Evolutionary conservation across 768 basidiomycete species (phyloP).

Genomic region (Leccinum subgranulosum): DNA sequence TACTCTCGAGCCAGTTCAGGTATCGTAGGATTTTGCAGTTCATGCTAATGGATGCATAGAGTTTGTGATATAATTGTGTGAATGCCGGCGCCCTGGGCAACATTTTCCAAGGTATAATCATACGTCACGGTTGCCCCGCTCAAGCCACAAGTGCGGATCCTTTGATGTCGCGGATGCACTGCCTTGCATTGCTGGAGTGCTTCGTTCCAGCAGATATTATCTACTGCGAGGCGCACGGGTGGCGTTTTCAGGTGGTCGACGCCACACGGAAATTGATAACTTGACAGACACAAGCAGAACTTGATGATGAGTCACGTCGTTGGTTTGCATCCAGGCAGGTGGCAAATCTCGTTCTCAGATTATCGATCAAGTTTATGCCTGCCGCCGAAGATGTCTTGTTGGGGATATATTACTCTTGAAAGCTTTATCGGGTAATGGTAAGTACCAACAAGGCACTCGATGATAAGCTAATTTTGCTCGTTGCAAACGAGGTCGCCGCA

Average conservation of each 20-base stretch:
- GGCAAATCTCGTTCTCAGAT: not conserved
- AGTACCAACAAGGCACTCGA: not conserved
- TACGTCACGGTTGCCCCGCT: too few relatives aligned
- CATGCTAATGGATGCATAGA: conserved; percentile 7
- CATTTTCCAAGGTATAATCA: not conserved
- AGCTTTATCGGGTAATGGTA: not conserved
- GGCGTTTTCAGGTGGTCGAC: too few relatives aligned
- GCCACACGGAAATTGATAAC: too few relatives aligned
- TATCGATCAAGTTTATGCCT: not conserved
- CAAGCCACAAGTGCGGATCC: not conserved
- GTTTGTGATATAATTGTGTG: not conserved
- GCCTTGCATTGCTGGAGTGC: not conserved
- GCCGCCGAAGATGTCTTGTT: not conserved
- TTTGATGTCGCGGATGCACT: not conserved
- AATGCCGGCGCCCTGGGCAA: not conserved
- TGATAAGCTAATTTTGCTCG: not conserved
- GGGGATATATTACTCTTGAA: not conserved
- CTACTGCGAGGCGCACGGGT: not conserved
- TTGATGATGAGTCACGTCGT: not conserved
- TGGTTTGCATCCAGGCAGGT: not conserved
- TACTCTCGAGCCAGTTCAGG: conserved; percentile 9
- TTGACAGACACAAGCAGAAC: not conserved
- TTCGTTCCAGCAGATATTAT: too few relatives aligned
- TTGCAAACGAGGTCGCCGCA: not conserved
- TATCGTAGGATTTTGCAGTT: conserved; percentile 3